phyloP scores from a whole-genome alignment of 208 protist species.

The Angomonas deanei region DNA sequence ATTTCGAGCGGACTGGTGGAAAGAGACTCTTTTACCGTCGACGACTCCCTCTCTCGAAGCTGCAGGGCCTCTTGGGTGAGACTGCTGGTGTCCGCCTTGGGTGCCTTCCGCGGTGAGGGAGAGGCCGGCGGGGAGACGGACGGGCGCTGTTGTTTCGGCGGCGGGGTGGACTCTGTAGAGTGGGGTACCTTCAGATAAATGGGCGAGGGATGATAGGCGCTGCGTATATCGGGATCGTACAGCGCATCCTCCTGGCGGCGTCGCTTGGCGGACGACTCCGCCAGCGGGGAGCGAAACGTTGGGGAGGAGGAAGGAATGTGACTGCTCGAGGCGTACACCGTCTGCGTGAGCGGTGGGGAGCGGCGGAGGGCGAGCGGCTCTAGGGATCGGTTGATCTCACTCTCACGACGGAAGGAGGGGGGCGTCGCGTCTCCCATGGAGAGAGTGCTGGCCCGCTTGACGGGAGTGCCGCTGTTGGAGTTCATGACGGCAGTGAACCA shows the following conservation, averaged over 20 bases:
- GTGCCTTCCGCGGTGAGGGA: neutral
- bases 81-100: neutral
- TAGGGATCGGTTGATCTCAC: neutral
- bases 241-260: constrained; percentile 3
- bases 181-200: constrained; percentile 19
- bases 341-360: neutral
- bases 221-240: constrained; percentile 26
- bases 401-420: neutral
- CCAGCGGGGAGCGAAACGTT: neutral
- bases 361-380: constrained; percentile 3
- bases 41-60: neutral
- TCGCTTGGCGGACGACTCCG: neutral
- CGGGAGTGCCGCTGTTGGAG: too few species aligned
- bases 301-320: neutral
- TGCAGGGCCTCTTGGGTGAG: neutral
- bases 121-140: neutral
- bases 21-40: neutral
- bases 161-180: neutral
- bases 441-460: too few species aligned
- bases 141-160: neutral
- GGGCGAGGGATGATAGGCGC: constrained; percentile 12
- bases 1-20: neutral
- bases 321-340: neutral
- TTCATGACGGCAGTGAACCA: too few species aligned
- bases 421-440: neutral